A percentile compares a stretch with the other conserved stretches of the same genome.
These are phyloP conservation scores for Dinochytrium kinnereticum DNA, from an alignment of 371 early-diverging fungal genomes.

Conservation along the genomic window DNA sequence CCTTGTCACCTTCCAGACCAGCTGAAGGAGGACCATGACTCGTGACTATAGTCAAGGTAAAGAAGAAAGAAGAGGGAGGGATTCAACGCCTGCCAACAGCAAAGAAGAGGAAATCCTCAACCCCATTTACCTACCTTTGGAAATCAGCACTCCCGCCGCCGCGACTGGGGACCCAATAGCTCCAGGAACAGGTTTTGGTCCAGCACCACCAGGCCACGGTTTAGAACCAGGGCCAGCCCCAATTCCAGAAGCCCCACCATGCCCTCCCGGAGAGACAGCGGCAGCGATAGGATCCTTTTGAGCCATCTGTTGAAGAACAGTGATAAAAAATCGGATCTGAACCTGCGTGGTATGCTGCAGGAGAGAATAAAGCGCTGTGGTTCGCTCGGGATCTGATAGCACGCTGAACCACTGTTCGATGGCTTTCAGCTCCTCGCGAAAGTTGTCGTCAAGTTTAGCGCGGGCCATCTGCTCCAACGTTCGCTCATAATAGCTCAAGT, in stretches of 20 bases:
- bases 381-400: constrained; percentile 88
- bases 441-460: constrained; percentile 86
- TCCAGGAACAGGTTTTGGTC: background rate
- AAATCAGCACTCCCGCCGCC: background rate
- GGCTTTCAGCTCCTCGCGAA: constrained; percentile 90
- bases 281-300: constrained; percentile 60
- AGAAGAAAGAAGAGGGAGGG: no score
- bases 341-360: constrained; percentile 88
- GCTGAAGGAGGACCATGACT: constrained; percentile 17
- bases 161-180: constrained; percentile 24
- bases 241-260: background rate
- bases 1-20: constrained; percentile 12
- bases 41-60: background rate
- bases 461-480: constrained; percentile 94
- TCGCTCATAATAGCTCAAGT: constrained; percentile 85
- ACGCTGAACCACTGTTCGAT: constrained; percentile 95
- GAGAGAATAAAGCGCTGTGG: constrained; percentile 86
- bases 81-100: no score
- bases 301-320: constrained; percentile 88
- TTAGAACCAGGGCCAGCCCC: background rate
- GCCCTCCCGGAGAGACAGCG: constrained; percentile 21
- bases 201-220: background rate
- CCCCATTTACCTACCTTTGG: constrained; percentile 12
- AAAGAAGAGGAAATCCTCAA: no score
- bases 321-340: constrained; percentile 90